Base-by-base conservation (phyloP, 805 yeast genomes). In the Zygotorulaspora florentina region DNA sequence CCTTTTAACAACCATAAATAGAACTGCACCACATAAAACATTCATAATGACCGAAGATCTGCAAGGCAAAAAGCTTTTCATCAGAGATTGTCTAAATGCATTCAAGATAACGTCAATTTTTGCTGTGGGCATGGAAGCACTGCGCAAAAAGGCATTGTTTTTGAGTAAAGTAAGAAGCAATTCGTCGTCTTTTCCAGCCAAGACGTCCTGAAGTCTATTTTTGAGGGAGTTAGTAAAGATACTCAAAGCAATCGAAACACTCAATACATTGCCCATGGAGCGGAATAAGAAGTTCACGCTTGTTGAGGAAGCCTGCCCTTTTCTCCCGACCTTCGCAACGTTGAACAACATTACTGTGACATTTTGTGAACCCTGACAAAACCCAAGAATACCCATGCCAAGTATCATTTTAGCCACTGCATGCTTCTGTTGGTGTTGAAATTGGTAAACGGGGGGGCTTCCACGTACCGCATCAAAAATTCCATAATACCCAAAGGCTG, bases 241-340 rank as follows among this genome's bases (percentile, higher is more conserved):
- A 25, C 42, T 42, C 15, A 48, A 27, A 8, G 49, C 39, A 18
- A 70, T 52, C 12, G 76, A 73, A 8, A 70, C 73, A 35, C 77
- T 75, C 8, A 68, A 52, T 11, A 71, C 75, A 39, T 70, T 67
- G 9, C 77, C 77, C 39, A 71, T 50, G 1, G 76, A 71, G 46
- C 72, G 64, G 39, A 72, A 67, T 40, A 73, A 57, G 39, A 71
- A 72, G 30, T 68, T 72, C 64, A 70, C 72, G 13, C 77, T 73
- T 11, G 73, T 71, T 12, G 73, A 73, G 31, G 70, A 56, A 1
- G 76, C 76, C 48, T 73, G 77, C 11, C 67, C 66, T 36, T 61
- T 63, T 18, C 57, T 48, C 8, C 76, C 76, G 26, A 69, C 76
- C 37, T 62, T 65, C 1, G 71, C 76, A 35, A 73, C 70, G 25